phyloP scores from a whole-genome alignment of 179 eudicot species.

The Gypsophila paniculata region DNA sequence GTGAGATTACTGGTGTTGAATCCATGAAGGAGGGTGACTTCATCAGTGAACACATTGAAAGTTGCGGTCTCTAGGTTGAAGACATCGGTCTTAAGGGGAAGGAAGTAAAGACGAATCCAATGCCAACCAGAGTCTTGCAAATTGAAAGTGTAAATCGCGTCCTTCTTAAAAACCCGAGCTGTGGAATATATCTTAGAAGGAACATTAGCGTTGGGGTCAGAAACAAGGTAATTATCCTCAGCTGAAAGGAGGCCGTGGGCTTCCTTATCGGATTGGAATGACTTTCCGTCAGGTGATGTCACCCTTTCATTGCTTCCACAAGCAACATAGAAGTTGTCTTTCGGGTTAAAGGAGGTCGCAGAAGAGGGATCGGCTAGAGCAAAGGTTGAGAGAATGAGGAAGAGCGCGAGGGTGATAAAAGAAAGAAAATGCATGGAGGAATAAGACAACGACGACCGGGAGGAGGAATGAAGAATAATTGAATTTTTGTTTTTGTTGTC shows the following conservation, averaged over 20 bases:
- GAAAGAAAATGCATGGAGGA: conserved; percentile 11
- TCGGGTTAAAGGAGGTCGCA: conserved; percentile 27
- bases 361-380: conserved; percentile 15
- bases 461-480: conserved; percentile 28
- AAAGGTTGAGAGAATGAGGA: conserved; percentile 19
- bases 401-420: conserved; percentile 5
- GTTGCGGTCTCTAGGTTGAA: conserved; percentile 39
- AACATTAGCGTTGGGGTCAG: conserved; percentile 39
- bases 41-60: conserved; percentile 50
- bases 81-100: conserved; percentile 38
- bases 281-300: conserved; percentile 31
- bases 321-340: conserved; percentile 34
- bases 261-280: conserved; percentile 38
- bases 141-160: conserved; percentile 53
- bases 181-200: conserved; percentile 57
- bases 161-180: conserved; percentile 50
- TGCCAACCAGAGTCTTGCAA: conserved; percentile 67
- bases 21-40: conserved; percentile 56
- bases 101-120: conserved; percentile 79
- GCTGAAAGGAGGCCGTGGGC: conserved; percentile 35
- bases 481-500: conserved; percentile 13
- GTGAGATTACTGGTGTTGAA: conserved; percentile 32
- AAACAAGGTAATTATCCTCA: conserved; percentile 38
- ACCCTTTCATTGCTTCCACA: conserved; percentile 40
- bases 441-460: conserved; percentile 1